Conservation (phyloP, 176 grass and related monocot genomes). For the Oryza officinalis region DNA sequence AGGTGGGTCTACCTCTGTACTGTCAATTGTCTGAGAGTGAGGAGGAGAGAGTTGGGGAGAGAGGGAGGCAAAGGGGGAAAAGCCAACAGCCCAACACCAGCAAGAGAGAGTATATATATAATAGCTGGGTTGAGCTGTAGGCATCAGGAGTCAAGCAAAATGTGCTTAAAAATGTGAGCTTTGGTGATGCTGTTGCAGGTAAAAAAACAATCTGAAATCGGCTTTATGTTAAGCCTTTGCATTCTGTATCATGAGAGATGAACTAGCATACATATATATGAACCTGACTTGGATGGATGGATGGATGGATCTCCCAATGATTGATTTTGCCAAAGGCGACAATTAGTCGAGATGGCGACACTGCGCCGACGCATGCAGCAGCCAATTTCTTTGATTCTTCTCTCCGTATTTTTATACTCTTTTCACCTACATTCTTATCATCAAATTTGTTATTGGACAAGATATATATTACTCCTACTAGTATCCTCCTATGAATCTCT, state of each 20-base stretch:
- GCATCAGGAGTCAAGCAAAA: slow-evolving; percentile 35
- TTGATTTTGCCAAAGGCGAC: slow-evolving; percentile 63
- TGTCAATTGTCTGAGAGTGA: slow-evolving; percentile 18
- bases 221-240: slow-evolving; percentile 24
- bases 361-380: slow-evolving; percentile 52
- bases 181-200: slow-evolving; percentile 32
- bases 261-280: slow-evolving; percentile 24
- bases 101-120: slow-evolving; percentile 19
- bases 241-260: slow-evolving; percentile 28
- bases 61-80: slow-evolving; percentile 4
- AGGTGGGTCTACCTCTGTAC: slow-evolving; percentile 46
- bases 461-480: neutral
- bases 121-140: slow-evolving; percentile 39
- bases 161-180: slow-evolving; percentile 30
- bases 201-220: slow-evolving; percentile 22
- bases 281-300: slow-evolving; percentile 31
- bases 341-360: slow-evolving; percentile 60
- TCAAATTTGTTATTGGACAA: neutral
- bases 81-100: slow-evolving; percentile 32
- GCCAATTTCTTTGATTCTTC: neutral
- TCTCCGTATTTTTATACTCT: neutral
- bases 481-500: slow-evolving; percentile 20
- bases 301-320: slow-evolving; percentile 60
- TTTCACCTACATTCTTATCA: neutral
- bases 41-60: slow-evolving; percentile 33